Evolutionary conservation across 2,329 filamentous ascomycete species (phyloP), one percentile per base, ranked within the genome.

Genomic region (Ophiostoma fasciatum): DNA sequence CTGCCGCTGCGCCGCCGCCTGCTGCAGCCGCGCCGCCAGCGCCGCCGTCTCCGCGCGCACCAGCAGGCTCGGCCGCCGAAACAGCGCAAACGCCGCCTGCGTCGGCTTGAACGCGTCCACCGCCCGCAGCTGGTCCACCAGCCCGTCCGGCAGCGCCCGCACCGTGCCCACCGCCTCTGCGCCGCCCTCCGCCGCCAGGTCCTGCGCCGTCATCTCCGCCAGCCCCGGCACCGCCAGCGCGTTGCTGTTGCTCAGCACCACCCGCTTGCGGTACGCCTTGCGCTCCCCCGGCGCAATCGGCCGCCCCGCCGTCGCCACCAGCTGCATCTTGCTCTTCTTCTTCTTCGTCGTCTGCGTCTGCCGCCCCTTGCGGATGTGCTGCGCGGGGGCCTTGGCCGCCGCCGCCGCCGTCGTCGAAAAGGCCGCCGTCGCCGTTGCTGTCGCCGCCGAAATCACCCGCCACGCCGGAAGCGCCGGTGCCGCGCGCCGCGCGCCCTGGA

Each of bases 161-260:
- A 15, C 15, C 11, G 17, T n/a, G n/a, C 12, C 14, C 21, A 3
- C 28, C 5, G 14, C 25, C 4, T 6, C 27, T 11, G 28, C 26
- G 17, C 10, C 14, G 13, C 28, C 14, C 8, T 11, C 12, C 21
- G 12, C 7, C 14, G 10, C 5, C 22, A 43, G 32, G 29, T 66
- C 69, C 43, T 68, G 61, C 9, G 58, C 52, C 11, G 59, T 65
- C 37, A 93, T 51, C 33, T 78, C 68, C 41, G 66, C 59, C 46
- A 93, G 64, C 10, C 74, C 80, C 18, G 64, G 53, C 7, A 96
- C 79, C 41, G 78, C 73, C 26, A 94, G 63, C 33, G 90, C 90
- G 60, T 94, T 96, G 57, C 82, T 81, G 61, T 96, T 98, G 64
- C 80, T 88, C 42, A 98, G 74, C 41, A 92, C 76, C 50, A 98